Evolutionary conservation across 257 asterid species (phyloP).

Genomic region (Henckelia pumila): DNA sequence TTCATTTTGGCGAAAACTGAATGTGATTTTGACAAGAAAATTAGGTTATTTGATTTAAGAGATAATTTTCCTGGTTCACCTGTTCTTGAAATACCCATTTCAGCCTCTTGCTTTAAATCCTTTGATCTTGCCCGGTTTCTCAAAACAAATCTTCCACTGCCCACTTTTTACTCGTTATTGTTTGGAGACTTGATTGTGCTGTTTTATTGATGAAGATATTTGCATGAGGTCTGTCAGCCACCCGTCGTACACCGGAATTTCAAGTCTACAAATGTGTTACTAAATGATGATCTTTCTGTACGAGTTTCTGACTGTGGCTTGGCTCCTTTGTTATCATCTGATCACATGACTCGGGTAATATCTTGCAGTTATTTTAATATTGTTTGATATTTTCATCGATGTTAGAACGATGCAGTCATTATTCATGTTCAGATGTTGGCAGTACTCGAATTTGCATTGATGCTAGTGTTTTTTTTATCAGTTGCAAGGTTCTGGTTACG

Average conservation of each 20-base stretch:
- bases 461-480: conserved; percentile 27
- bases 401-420: background rate
- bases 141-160: background rate
- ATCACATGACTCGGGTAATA: conserved; percentile 57
- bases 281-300: conserved; percentile 59
- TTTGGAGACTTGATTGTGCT: conserved; percentile 23
- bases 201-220: conserved; percentile 52
- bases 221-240: conserved; percentile 80
- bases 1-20: conserved; percentile 13
- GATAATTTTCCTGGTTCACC: background rate
- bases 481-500: conserved; percentile 89
- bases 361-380: background rate
- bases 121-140: background rate
- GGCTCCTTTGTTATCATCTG: conserved; percentile 62
- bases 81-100: background rate
- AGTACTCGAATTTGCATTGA: conserved; percentile 15
- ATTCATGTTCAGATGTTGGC: background rate
- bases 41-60: background rate
- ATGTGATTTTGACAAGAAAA: background rate
- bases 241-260: conserved; percentile 75
- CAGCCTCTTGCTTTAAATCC: background rate
- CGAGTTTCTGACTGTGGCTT: conserved; percentile 77
- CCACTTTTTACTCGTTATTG: background rate
- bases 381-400: background rate
- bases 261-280: conserved; percentile 72